Conservation (phyloP, 1,284 basidiomycete species). For the Malassezia pachydermatis region DNA sequence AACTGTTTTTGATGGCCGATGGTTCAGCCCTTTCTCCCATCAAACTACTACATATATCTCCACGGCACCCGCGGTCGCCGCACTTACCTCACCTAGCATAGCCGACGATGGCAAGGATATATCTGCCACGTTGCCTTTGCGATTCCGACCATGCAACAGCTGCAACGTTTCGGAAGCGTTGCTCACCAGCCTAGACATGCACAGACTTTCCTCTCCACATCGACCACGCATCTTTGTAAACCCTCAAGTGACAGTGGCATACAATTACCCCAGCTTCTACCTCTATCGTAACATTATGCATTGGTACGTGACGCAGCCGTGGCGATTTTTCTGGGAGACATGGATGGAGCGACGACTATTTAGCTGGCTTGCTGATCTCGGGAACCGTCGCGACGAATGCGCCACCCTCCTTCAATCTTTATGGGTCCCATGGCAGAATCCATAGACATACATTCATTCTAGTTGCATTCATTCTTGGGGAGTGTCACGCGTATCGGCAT, state of each 20-base stretch:
- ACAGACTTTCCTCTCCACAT: constrained; percentile 51
- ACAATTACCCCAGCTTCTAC: constrained; percentile 25
- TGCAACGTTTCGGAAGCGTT: constrained; percentile 57
- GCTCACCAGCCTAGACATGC: constrained; percentile 55
- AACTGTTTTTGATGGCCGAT: constrained; percentile 53
- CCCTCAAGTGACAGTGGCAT: constrained; percentile 36
- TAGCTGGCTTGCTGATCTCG: constrained; percentile 25
- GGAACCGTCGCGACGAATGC: constrained; percentile 20
- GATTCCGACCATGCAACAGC: constrained; percentile 52
- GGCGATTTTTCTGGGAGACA: constrained; percentile 33
- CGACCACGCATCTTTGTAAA: constrained; percentile 52
- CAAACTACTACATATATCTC: not conserved
- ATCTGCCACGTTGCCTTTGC: constrained; percentile 45
- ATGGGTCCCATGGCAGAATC: not conserved
- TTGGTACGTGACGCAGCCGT: constrained; percentile 24
- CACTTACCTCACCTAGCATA: too few relatives aligned
- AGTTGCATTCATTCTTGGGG: too few relatives aligned
- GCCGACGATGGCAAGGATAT: constrained; percentile 32
- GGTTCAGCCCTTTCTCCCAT: constrained; percentile 37
- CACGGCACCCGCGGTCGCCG: not conserved
- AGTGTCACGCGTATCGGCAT: too few relatives aligned
- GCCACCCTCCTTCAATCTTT: not conserved
- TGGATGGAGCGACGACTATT: constrained; percentile 23
- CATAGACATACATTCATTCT: too few relatives aligned
- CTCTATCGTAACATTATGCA: constrained; percentile 22